Base-by-base conservation (phyloP, 129 eudicot species). In the Artemisia annua region DNA sequence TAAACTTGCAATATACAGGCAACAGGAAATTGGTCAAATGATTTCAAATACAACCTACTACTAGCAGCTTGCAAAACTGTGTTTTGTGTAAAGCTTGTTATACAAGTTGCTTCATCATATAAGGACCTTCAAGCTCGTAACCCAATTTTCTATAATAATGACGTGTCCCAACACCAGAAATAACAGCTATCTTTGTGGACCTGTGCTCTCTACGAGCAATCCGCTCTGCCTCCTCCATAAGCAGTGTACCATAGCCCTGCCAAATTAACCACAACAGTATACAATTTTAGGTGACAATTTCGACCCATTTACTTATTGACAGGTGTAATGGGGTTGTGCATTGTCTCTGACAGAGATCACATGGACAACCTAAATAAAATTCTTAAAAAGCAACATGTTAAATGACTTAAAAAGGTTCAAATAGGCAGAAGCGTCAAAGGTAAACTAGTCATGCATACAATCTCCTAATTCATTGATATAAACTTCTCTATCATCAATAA, bases 161-260 rank as follows among this genome's bases (percentile, higher is more conserved):
- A 14, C 98, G 88, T 1, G 98, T 94, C 30, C 98, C 98, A 0
- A 94, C 98, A 17, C 98, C 98, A 13, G 98, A 94, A 28, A 94
- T 94, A 14, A 94, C 98, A 19, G 89, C 98, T 4, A 94, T 77
- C 79, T 94, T 90, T 44, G 82, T 81, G 13, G 98, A 94, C 68
- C 98, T 88, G 63, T 94, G 98, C 82, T 94, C 98, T 60, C 81
- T 77, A 15, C 82, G 49, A 20, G 97, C 98, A 75, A 94, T 94
- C 70, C 86, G 73, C 77, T 94, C 97, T 13, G 97, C 98, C 83
- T 94, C 98, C 72, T 94, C 98, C 98, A 94, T 94, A 55, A 94
- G 85, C 62, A 94, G 84, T 11, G 98, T 94, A 24, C 98, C 98
- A 70, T 94, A 94, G 10, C 98, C 98, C 87, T 87, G 72, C 70